phyloP scores from a whole-genome alignment of 768 basidiomycete species.

The Amanita thiersii region DNA sequence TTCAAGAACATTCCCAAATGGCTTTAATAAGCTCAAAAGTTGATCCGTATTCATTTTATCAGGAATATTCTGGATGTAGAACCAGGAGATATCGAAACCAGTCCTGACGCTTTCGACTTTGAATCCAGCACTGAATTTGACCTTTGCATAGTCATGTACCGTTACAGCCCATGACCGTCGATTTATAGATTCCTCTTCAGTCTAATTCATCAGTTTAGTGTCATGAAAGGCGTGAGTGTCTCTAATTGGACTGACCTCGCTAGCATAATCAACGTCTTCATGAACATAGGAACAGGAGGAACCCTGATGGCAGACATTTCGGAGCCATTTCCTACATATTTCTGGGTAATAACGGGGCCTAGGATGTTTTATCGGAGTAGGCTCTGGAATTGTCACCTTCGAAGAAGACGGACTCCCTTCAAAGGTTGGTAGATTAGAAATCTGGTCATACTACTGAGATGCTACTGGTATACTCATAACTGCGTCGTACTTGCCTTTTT shows the following conservation, averaged over 20 bases:
- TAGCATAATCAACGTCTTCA: constrained; percentile 22
- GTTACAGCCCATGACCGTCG: constrained; percentile 14
- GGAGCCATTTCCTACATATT: constrained; percentile 20
- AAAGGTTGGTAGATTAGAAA: too few species aligned
- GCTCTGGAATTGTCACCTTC: too few species aligned
- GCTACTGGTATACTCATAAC: too few species aligned
- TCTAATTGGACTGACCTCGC: constrained; percentile 21
- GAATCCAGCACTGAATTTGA: constrained; percentile 55
- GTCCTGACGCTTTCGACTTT: constrained; percentile 48
- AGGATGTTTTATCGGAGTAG: constrained; percentile 1
- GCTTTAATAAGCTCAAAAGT: constrained; percentile 29
- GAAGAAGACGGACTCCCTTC: too few species aligned
- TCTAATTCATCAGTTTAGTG: not conserved
- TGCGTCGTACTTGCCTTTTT: too few species aligned
- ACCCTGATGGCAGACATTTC: constrained; percentile 17
- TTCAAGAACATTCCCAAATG: constrained; percentile 39
- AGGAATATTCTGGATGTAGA: constrained; percentile 48
- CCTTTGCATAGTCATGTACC: constrained; percentile 46
- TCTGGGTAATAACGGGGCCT: constrained; percentile 10
- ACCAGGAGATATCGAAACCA: constrained; percentile 61
- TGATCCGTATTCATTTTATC: constrained; percentile 19
- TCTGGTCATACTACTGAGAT: too few species aligned
- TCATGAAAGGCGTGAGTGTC: not conserved
- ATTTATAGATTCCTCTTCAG: not conserved
- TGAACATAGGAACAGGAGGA: constrained; percentile 22